Evolutionary conservation across 1,284 basidiomycete genomes (phyloP).

Genomic region (Sphaerobolus stellatus): DNA sequence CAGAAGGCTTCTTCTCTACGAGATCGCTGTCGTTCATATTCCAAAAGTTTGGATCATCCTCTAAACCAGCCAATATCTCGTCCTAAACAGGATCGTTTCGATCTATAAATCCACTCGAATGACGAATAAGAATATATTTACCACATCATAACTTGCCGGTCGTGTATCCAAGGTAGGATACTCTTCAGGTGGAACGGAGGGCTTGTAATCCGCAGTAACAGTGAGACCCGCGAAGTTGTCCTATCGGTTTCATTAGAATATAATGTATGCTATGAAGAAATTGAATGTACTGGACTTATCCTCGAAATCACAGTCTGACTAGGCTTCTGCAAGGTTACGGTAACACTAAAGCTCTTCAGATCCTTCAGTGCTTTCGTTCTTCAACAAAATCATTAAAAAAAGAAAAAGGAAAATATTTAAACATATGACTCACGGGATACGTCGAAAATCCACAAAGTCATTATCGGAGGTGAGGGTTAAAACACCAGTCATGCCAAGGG

Average conservation of each 20-base stretch:
- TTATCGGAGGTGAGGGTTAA: slow-evolving; percentile 71
- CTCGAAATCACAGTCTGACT: slow-evolving; percentile 67
- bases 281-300: slow-evolving; percentile 57
- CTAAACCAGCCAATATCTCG: slow-evolving; percentile 59
- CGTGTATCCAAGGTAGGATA: slow-evolving; percentile 71
- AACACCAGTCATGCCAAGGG: slow-evolving; percentile 63
- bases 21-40: slow-evolving; percentile 25
- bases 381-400: slow-evolving; percentile 2
- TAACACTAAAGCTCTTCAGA: slow-evolving; percentile 57
- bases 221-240: slow-evolving; percentile 67
- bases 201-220: slow-evolving; percentile 53
- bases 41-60: slow-evolving; percentile 67
- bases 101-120: too few species aligned
- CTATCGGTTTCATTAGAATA: slow-evolving; percentile 34
- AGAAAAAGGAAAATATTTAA: not conserved
- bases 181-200: slow-evolving; percentile 48
- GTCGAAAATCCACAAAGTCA: slow-evolving; percentile 71
- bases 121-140: slow-evolving; percentile 43
- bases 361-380: slow-evolving; percentile 67
- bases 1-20: too few species aligned
- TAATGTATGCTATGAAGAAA: not conserved
- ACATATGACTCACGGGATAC: slow-evolving; percentile 61
- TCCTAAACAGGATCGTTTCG: slow-evolving; percentile 43
- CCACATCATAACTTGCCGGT: slow-evolving; percentile 35
- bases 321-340: slow-evolving; percentile 61